A percentile compares a stretch with the other conserved stretches of the same genome.
Evolutionary conservation across 1,284 basidiomycete species (phyloP).

Genomic region (Pyrrhoderma noxium): DNA sequence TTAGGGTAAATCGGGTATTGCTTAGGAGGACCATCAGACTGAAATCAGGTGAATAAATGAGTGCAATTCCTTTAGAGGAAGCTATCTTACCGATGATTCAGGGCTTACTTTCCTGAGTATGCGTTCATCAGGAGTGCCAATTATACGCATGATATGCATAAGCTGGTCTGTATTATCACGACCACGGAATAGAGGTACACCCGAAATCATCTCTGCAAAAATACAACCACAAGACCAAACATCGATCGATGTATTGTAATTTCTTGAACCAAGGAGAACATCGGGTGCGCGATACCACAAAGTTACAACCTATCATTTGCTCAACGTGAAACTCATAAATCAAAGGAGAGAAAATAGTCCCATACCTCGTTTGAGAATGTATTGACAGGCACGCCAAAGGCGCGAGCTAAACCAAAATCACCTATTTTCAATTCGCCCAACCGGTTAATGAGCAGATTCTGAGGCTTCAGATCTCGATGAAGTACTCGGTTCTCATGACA

Average conservation of each 20-base stretch:
- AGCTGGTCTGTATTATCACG: constrained; percentile 98
- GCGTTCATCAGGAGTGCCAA: constrained; percentile 91
- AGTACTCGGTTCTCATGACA: constrained; percentile 98
- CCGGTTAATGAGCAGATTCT: constrained; percentile 95
- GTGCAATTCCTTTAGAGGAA: constrained; percentile 1
- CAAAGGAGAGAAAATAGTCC: constrained; percentile 3
- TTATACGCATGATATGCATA: constrained; percentile 94
- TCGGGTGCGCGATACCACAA: constrained; percentile 99
- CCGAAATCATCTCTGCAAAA: constrained; percentile 98
- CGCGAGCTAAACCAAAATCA: constrained; percentile 91
- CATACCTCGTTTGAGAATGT: constrained; percentile 92
- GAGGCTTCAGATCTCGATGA: constrained; percentile 96
- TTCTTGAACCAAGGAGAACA: constrained; percentile 92
- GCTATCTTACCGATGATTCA: constrained; percentile 72
- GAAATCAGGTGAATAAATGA: constrained; percentile 15
- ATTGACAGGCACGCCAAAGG: constrained; percentile 93
- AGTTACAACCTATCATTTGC: constrained; percentile 74
- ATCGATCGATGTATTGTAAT: constrained; percentile 98
- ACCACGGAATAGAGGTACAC: constrained; percentile 94
- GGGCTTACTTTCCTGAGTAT: constrained; percentile 85
- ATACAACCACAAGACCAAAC: constrained; percentile 99
- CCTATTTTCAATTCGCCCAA: constrained; percentile 97
- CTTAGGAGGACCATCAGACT: constrained; percentile 90
- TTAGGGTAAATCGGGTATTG: constrained; percentile 89
- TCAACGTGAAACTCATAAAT: background rate